Evolutionary conservation across 1,284 basidiomycete species (phyloP), one percentile per base, ranked within the genome.

Genomic region (Cutaneotrichosporon sp.): DNA sequence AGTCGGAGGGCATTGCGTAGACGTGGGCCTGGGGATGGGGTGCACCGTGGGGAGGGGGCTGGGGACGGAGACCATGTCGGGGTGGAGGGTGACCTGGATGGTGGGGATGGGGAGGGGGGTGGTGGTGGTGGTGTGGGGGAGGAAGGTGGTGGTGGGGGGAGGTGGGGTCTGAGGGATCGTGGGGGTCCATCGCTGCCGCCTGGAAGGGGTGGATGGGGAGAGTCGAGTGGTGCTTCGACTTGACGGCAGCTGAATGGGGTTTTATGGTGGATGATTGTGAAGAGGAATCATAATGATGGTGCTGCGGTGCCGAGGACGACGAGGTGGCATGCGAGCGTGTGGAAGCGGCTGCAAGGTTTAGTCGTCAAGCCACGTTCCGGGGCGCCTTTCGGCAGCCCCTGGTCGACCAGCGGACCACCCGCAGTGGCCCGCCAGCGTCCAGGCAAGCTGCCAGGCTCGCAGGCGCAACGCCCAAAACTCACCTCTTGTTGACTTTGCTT

Each of bases 1-100:
- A 47, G 31, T 65, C 64, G 49, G 20, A 42, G 42, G 38, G 43
- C 25, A 33, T n/a, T 7, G 51, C 14, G 51, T 25, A 53, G 43
- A 56, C 54, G 14, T 56, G 33, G 11, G 24, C 16, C 9, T 11
- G 38, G 5, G 47, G 47, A n/a, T 54, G 52, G 43, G 46, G 46
- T 13, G 7, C 22, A 16, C 29, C 53, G 24, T 50, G 58, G 4
- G 38, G 38, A 18, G 33, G 31, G 3, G 24, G 27, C 18, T 60
- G 54, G 18, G 42, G 43, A 47, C 46, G 54, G 27, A 46, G 31
- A 34, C 31, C 31, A 50, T 57, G 56, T n/a, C 46, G 56, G 13
- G 54, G n/a, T 59, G 58, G 45, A 18, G 34, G 22, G 27, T 49
- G 43, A 6, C 38, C 22, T 29, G 42, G 57, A 25, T 47, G 58